Conservation (phyloP, 805 yeast species). For the Lipomyces spencermartinsiae region DNA sequence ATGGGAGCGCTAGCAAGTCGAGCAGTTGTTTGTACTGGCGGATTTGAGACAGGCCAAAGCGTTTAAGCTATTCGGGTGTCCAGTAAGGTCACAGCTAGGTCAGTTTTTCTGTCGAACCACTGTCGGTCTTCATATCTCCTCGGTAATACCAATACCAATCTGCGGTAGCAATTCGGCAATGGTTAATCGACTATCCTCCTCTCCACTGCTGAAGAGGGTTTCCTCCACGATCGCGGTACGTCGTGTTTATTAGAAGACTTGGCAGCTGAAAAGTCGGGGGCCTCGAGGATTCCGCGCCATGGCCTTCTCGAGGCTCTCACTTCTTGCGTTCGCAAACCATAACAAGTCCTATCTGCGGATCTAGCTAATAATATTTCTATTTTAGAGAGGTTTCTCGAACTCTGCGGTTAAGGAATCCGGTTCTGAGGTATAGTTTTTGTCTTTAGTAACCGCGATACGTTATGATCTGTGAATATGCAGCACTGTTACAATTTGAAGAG, state of each 20-base stretch:
- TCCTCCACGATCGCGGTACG: conserved; percentile 32
- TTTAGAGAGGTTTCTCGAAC: conserved; percentile 22
- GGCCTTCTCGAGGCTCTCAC: neutral
- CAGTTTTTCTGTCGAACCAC: neutral
- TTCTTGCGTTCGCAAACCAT: neutral
- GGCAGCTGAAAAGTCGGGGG: neutral
- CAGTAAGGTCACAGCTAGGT: neutral
- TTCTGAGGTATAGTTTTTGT: conserved; percentile 18
- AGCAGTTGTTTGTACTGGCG: neutral
- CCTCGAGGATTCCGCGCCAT: neutral
- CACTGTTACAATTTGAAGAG: conserved; percentile 3
- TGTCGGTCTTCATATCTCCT: neutral
- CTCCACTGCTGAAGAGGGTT: conserved; percentile 30
- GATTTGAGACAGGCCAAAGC: neutral
- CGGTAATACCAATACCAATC: neutral
- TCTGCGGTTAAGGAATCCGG: conserved; percentile 17
- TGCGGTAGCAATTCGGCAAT: conserved; percentile 22
- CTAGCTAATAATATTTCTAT: neutral
- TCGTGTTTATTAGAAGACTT: neutral
- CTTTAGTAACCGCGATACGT: neutral
- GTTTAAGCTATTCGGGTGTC: neutral
- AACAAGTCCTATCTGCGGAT: neutral
- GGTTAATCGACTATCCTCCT: conserved; percentile 33
- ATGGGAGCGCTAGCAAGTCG: neutral
- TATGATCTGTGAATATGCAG: neutral